A percentile compares a stretch with the other conserved stretches of the same genome.
These are phyloP conservation scores for Aquilaria agallochum DNA, from an alignment of 441 rosid species.

Conservation along the genomic window DNA sequence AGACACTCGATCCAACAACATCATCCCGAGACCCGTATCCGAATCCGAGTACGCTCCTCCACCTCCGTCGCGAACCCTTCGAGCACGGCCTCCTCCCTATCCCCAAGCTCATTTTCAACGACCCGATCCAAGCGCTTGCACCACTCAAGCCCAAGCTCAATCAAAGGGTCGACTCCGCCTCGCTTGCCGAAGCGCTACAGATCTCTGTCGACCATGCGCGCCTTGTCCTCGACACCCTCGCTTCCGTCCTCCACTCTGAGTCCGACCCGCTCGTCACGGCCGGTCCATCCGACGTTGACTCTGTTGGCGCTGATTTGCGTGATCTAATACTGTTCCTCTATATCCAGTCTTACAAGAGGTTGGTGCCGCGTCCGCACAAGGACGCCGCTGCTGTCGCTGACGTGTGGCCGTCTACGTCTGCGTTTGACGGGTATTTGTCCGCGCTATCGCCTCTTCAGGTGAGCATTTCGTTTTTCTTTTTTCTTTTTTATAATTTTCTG, in stretches of 20 bases:
- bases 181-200: conserved; percentile 78
- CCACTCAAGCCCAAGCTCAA: conserved; percentile 66
- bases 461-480: conserved; percentile 10
- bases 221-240: conserved; percentile 81
- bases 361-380: conserved; percentile 86
- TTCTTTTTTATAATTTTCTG: background rate
- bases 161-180: conserved; percentile 58
- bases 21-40: conserved; percentile 32
- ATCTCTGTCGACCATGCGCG: conserved; percentile 83
- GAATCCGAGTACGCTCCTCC: conserved; percentile 48
- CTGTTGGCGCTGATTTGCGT: conserved; percentile 73
- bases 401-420: conserved; percentile 99
- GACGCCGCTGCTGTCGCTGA: conserved; percentile 95
- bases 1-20: conserved; percentile 49
- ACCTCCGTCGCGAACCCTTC: conserved; percentile 84
- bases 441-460: conserved; percentile 98
- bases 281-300: conserved; percentile 45
- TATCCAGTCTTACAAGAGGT: conserved; percentile 90
- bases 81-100: conserved; percentile 95
- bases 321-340: conserved; percentile 86
- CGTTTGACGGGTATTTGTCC: conserved; percentile 91
- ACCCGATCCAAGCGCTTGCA: conserved; percentile 73
- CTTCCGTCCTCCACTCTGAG: conserved; percentile 77
- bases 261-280: conserved; percentile 67
- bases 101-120: conserved; percentile 83